Evolutionary conservation across 225 moss, liverwort and hornwort genomes (phyloP).

Genomic region (Polytrichum formosum): DNA sequence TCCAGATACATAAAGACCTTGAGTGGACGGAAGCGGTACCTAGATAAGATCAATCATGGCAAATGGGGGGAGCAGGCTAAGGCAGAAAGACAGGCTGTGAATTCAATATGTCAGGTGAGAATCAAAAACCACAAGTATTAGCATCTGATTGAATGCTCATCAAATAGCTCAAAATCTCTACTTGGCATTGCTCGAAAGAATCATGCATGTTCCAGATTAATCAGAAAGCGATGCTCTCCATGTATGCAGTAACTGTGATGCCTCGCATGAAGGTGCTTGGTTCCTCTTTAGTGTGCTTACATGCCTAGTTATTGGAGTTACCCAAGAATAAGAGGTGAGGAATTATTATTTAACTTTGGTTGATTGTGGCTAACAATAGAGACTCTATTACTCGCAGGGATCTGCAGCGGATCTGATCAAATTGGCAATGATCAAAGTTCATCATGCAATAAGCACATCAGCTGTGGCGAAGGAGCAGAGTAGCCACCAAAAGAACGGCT

Average conservation of each 20-base stretch:
- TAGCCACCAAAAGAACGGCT: slow-evolving; percentile 17
- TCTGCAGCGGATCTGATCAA: slow-evolving; percentile 97
- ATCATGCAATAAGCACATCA: slow-evolving; percentile 45
- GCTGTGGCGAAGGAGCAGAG: slow-evolving; percentile 12
- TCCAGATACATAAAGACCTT: slow-evolving; percentile 74
- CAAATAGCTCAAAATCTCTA: background rate
- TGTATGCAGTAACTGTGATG: too few relatives aligned
- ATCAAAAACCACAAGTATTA: too few relatives aligned
- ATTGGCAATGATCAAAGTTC: slow-evolving; percentile 90
- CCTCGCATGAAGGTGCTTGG: too few relatives aligned
- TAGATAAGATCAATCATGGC: slow-evolving; percentile 85
- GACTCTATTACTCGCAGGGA: slow-evolving; percentile 42
- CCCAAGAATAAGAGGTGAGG: background rate
- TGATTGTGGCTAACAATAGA: background rate
- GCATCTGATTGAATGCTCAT: background rate
- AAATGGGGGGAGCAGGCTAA: slow-evolving; percentile 82
- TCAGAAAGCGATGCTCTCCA: too few relatives aligned
- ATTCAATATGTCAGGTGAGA: slow-evolving; percentile 88
- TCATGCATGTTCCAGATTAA: too few relatives aligned
- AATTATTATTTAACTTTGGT: background rate
- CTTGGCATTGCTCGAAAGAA: too few relatives aligned
- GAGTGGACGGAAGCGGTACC: slow-evolving; percentile 83
- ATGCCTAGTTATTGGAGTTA: background rate
- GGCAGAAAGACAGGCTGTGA: slow-evolving; percentile 95
- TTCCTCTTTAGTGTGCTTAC: background rate